phyloP scores from a whole-genome alignment of 139 green algal species.

The Tetraselmis chui region DNA sequence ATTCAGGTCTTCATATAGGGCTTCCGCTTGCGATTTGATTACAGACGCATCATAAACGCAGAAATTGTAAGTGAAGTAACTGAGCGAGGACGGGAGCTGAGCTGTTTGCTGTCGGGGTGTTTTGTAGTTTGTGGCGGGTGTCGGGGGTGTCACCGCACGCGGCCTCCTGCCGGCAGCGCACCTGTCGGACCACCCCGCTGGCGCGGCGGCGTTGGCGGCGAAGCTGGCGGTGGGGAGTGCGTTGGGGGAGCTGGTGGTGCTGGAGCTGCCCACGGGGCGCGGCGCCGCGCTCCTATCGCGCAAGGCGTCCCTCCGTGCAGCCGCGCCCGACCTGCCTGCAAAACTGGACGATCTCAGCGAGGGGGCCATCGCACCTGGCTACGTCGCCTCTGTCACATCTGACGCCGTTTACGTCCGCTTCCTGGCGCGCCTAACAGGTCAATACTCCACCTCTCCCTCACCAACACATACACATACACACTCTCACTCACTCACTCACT shows the following conservation, averaged over 20 bases:
- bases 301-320: conserved; percentile 59
- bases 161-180: conserved; percentile 54
- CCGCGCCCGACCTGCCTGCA: conserved; percentile 30
- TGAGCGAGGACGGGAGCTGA: too few relatives aligned
- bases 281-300: conserved; percentile 30
- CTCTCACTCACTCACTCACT: too few relatives aligned
- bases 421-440: conserved; percentile 61
- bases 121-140: conserved; percentile 12
- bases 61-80: too few relatives aligned
- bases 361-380: conserved; percentile 58
- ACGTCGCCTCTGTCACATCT: conserved; percentile 60
- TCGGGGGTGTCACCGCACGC: conserved; percentile 8
- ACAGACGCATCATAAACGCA: too few relatives aligned
- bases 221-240: conserved; percentile 29
- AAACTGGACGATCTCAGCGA: conserved; percentile 34
- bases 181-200: conserved; percentile 68
- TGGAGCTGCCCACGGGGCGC: conserved; percentile 8
- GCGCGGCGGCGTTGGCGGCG: conserved; percentile 34
- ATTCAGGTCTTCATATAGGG: too few relatives aligned
- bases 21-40: too few relatives aligned
- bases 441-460: neutral
- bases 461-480: too few relatives aligned
- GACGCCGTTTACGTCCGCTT: conserved; percentile 85
- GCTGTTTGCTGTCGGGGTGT: too few relatives aligned
- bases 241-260: conserved; percentile 28